phyloP scores from a whole-genome alignment of 2,329 filamentous ascomycete genomes.

The Penicillium italicum region DNA sequence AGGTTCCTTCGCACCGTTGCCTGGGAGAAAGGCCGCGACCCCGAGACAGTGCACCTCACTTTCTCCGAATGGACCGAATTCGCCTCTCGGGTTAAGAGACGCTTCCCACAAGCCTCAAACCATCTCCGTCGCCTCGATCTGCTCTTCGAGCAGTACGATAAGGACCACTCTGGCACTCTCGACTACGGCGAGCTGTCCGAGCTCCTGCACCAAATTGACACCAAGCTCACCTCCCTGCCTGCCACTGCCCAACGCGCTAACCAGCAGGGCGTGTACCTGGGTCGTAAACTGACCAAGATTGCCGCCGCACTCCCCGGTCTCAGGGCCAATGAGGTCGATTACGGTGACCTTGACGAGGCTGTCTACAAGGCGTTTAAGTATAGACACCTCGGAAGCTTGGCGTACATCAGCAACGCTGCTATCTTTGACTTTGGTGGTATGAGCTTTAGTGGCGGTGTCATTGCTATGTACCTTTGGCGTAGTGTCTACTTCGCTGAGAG shows the following conservation, averaged over 20 bases:
- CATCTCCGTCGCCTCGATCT: conserved; percentile 87
- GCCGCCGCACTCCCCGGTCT: conserved; percentile 73
- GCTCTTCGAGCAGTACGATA: conserved; percentile 88
- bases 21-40: conserved; percentile 88
- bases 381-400: conserved; percentile 81
- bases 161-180: conserved; percentile 85
- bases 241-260: conserved; percentile 95
- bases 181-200: conserved; percentile 90
- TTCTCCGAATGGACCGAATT: conserved; percentile 87
- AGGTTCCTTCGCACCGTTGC: conserved; percentile 84
- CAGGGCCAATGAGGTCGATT: conserved; percentile 71
- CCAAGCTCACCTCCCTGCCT: conserved; percentile 87
- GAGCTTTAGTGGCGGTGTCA: conserved; percentile 74
- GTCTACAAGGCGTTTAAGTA: conserved; percentile 96
- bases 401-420: conserved; percentile 94
- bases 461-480: conserved; percentile 95
- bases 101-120: conserved; percentile 84
- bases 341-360: conserved; percentile 87
- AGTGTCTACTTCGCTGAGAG: conserved; percentile 97
- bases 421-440: conserved; percentile 85
- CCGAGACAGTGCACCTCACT: conserved; percentile 77
- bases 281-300: conserved; percentile 89
- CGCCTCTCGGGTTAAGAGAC: conserved; percentile 75
- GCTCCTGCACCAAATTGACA: conserved; percentile 87
- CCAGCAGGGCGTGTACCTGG: conserved; percentile 91